phyloP scores from a whole-genome alignment of 2,329 filamentous ascomycete species.

The Atkinsonella texensis region DNA sequence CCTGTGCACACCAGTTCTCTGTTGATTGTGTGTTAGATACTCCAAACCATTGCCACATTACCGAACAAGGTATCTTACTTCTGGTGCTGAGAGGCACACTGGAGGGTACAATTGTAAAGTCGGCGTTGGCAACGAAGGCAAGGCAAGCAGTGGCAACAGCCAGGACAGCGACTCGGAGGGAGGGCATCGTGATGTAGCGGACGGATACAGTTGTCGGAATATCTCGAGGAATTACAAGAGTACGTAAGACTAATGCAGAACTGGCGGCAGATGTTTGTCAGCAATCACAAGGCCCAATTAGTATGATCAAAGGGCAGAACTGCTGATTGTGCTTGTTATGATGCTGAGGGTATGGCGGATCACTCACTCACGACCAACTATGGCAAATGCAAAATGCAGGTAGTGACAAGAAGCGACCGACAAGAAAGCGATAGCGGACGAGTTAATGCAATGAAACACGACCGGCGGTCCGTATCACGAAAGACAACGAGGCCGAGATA shows the following conservation, averaged over 20 bases:
- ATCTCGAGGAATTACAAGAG: background rate
- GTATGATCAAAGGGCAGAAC: background rate
- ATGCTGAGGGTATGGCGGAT: background rate
- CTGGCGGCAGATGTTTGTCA: background rate
- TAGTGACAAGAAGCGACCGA: background rate
- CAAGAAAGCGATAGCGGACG: background rate
- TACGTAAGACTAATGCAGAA: background rate
- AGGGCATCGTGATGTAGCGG: conserved; percentile 35
- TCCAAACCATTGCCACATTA: background rate
- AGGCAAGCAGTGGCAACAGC: conserved; percentile 39
- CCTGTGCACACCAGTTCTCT: conserved; percentile 54
- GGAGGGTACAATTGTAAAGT: conserved; percentile 50
- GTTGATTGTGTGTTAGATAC: conserved; percentile 11
- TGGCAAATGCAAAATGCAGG: background rate
- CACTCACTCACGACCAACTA: background rate
- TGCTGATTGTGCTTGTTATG: background rate
- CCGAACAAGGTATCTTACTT: conserved; percentile 28
- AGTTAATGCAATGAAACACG: background rate
- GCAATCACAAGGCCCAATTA: background rate
- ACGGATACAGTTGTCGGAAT: background rate
- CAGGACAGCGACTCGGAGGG: conserved; percentile 39
- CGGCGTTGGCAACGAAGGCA: conserved; percentile 38
- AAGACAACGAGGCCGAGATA: background rate
- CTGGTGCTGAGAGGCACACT: conserved; percentile 40
- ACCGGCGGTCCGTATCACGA: background rate